A percentile compares a stretch with the other conserved stretches of the same genome.
Evolutionary conservation across 306 rosid species (phyloP).

Genomic region (Comarum palustre): DNA sequence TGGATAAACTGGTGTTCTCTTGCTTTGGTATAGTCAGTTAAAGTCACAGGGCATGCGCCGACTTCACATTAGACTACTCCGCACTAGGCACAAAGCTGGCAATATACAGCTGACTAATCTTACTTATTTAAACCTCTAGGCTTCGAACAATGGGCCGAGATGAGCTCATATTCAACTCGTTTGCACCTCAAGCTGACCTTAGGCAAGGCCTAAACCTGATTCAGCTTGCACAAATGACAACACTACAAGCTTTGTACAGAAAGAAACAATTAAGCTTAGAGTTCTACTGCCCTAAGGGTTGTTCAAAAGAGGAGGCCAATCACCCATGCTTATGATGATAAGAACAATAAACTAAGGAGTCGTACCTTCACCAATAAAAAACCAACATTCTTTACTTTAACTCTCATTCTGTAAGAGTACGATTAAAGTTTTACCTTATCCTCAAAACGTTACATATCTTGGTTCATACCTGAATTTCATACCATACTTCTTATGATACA

Average conservation of each 20-base stretch:
- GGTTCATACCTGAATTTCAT: background rate
- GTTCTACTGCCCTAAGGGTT: background rate
- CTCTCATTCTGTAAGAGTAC: background rate
- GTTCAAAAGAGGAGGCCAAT: background rate
- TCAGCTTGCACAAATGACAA: background rate
- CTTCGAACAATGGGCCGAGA: background rate
- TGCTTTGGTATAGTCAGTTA: background rate
- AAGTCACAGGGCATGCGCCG: background rate
- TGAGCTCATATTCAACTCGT: background rate
- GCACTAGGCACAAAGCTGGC: background rate
- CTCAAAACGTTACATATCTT: background rate
- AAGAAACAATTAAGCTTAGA: background rate
- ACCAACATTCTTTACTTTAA: background rate
- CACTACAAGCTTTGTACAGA: too few relatives aligned
- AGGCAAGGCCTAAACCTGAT: background rate
- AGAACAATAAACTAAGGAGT: background rate
- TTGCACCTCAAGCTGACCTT: background rate
- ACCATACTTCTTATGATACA: background rate
- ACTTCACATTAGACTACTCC: background rate
- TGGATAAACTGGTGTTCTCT: background rate
- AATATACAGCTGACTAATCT: background rate
- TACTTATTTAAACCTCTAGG: background rate
- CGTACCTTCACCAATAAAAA: background rate
- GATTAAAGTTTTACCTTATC: background rate
- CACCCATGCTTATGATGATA: background rate